phyloP scores from a whole-genome alignment of 108 stramenopile genomes.

The Pinguiococcus pyrenoidosus region DNA sequence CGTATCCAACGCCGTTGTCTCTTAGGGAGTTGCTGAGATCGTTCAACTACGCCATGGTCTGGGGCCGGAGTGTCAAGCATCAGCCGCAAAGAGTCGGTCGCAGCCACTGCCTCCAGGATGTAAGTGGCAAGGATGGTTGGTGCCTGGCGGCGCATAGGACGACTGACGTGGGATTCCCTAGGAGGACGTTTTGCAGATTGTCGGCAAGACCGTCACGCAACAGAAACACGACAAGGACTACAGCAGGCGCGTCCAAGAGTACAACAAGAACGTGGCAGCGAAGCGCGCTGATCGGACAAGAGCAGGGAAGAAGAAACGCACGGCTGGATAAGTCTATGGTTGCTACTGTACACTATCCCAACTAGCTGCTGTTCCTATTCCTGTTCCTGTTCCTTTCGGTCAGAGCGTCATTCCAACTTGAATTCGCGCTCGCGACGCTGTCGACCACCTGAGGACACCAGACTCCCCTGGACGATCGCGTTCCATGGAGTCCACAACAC shows the following conservation, averaged over 20 bases:
- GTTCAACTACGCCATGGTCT: slow-evolving; percentile 97
- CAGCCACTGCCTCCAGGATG: slow-evolving; percentile 56
- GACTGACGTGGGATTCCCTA: no score
- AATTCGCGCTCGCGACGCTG: no score
- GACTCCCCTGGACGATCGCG: not conserved
- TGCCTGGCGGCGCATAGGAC: no score
- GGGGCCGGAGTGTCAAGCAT: slow-evolving; percentile 89
- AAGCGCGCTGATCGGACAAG: not conserved
- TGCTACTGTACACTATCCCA: no score
- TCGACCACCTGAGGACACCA: not conserved
- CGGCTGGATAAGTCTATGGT: not conserved
- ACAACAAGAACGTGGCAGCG: slow-evolving; percentile 9
- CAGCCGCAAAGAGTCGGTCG: slow-evolving; percentile 90
- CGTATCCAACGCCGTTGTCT: no score
- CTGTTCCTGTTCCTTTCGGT: no score
- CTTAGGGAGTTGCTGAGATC: slow-evolving; percentile 62
- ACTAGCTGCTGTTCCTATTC: no score
- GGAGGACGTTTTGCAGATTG: slow-evolving; percentile 97
- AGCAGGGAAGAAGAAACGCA: slow-evolving; percentile 1
- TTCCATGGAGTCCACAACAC: no score
- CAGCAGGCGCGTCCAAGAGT: slow-evolving; percentile 31
- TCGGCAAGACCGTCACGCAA: slow-evolving; percentile 84
- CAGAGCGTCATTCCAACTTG: no score
- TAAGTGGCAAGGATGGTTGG: no score
- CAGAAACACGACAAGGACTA: slow-evolving; percentile 78